Conservation (phyloP, 2,329 filamentous ascomycete genomes). For the Rachicladosporium sp. region DNA sequence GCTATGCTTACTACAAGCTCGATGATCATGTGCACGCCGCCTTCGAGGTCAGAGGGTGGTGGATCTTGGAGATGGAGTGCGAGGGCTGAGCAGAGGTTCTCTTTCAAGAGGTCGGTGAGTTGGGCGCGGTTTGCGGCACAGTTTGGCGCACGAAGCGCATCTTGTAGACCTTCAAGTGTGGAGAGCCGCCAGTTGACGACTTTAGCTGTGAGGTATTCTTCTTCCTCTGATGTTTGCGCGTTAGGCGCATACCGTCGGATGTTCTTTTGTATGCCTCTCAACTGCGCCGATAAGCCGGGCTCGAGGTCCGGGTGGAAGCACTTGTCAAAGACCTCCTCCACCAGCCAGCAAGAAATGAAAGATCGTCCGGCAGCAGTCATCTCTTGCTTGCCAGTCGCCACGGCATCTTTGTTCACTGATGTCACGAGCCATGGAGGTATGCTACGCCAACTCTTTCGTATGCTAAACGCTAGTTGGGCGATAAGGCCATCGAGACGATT, state of each 20-base stretch:
- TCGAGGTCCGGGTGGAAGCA: constrained; percentile 90
- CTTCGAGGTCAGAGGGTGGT: constrained; percentile 68
- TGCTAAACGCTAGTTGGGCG: constrained; percentile 88
- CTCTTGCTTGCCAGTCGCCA: constrained; percentile 82
- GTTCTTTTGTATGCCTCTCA: constrained; percentile 80
- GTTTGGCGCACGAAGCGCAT: constrained; percentile 52
- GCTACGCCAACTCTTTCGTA: constrained; percentile 82
- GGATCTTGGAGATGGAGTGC: constrained; percentile 65
- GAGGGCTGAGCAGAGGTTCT: constrained; percentile 57
- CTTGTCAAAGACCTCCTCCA: constrained; percentile 80
- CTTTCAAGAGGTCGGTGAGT: constrained; percentile 46
- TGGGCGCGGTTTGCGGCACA: constrained; percentile 53
- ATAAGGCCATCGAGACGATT: constrained; percentile 85
- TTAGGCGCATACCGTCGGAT: constrained; percentile 67
- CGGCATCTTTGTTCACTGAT: constrained; percentile 73
- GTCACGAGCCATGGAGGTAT: constrained; percentile 70
- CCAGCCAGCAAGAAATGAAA: constrained; percentile 77
- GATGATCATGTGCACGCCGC: constrained; percentile 81
- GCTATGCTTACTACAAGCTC: constrained; percentile 80
- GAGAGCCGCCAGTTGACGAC: constrained; percentile 87
- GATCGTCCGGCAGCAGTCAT: constrained; percentile 94
- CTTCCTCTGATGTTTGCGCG: constrained; percentile 69
- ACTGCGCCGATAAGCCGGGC: constrained; percentile 56
- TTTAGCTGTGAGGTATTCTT: constrained; percentile 74
- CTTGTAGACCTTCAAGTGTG: constrained; percentile 79